Conservation (phyloP, 441 rosid species). For the Pelargonium australe region DNA sequence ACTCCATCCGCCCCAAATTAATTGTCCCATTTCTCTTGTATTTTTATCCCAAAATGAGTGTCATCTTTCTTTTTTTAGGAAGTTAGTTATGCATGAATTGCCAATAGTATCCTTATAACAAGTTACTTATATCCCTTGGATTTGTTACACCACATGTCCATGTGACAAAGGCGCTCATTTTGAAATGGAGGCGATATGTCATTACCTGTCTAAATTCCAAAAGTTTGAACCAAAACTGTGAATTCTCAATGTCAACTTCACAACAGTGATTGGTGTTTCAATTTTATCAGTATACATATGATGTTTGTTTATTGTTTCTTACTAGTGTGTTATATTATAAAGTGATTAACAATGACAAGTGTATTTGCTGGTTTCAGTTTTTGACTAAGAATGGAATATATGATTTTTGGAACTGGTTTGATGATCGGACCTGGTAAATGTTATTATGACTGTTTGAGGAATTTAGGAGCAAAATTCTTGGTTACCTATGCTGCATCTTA, state of each 20-base stretch:
- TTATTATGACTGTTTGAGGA: neutral
- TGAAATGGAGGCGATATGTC: neutral
- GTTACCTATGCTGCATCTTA: neutral
- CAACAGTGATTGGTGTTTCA: neutral
- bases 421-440: conserved; percentile 94
- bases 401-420: conserved; percentile 99
- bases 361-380: conserved; percentile 57
- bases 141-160: no score
- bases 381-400: conserved; percentile 90
- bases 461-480: neutral
- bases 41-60: no score
- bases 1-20: no score
- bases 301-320: neutral
- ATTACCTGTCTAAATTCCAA: neutral
- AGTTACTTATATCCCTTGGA: no score
- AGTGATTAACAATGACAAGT: conserved; percentile 12
- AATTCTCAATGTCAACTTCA: neutral
- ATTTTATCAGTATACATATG: neutral
- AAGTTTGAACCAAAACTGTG: neutral
- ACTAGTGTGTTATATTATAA: neutral
- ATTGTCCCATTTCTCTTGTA: no score
- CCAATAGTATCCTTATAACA: no score
- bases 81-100: no score
- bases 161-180: no score
- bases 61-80: no score